Evolutionary conservation across 306 rosid species (phyloP), one percentile per base, ranked within the genome.

Genomic region (Cucurbita pepo): DNA sequence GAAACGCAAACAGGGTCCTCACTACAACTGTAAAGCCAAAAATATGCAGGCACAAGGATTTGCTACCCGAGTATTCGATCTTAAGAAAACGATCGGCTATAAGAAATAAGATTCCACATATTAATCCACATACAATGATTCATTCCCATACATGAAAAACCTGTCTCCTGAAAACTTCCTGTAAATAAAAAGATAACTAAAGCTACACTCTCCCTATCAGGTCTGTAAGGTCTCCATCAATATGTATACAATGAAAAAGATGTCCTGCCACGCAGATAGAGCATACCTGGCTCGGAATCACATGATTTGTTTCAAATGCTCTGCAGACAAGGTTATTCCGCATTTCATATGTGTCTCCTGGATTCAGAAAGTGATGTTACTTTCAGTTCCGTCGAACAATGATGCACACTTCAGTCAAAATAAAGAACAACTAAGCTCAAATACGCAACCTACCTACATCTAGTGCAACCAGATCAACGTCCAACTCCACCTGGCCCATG

Each of bases 271-370:
- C 9, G 53, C 11, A 43, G 21, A 40, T 37, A 57, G 30, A 18
- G 16, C 71, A 65, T 75, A 94, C 98, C 98, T 94, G 98, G 81
- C 98, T 90, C 8, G 98, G 96, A 59, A 94, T 89, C 40, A 88
- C 92, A 77, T 94, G 98, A 5, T 90, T 88, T 50, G 98, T 94
- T 82, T 72, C 85, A 78, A 94, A 94, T n/a, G 98, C 88, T 70
- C 98, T 90, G 73, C 88, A 96, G 47, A 94, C 98, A 76, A 94
- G 92, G 82, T 94, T 83, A 72, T 85, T 88, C 69, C 97, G 87
- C 81, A 94, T 43, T 78, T 94, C 98, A 79, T 81, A 94, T n/a
- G 98, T 94, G 58, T 94, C 98, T 69, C 97, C 98, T 94, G 82
- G 81, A 87, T 81, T 69, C 69, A 83, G 70, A 82, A 48, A n/a